Base-by-base conservation (phyloP, 371 early-diverging fungal genomes). In the Mucor mucedo region DNA sequence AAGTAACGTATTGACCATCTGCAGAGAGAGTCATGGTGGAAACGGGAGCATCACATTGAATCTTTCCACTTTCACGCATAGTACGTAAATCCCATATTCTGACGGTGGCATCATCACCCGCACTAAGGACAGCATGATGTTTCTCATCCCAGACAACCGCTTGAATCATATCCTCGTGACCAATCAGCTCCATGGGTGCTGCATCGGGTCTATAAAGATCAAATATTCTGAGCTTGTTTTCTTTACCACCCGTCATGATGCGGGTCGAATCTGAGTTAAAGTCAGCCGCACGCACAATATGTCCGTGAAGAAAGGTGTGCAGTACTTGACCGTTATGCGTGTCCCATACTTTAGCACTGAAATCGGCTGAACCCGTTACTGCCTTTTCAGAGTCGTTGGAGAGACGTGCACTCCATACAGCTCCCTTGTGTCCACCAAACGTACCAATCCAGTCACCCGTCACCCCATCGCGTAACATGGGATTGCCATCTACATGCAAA, bases 391-490 rank as follows among this genome's bases (percentile, higher is more conserved):
- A 88, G 67, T 90, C 89, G 21, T 80, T 76, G 11, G 86, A 87
- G 49, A 95, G 78, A 52, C 89, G 84, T n/a, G 95, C 92, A 65
- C 89, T 88, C 95, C 95, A 93, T 0, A 95, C 94, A 4, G 93
- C 94, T 40, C 93, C 94, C 75, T 95, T 93, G 72, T 95, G 95
- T 14, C 93, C 94, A 63, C 86, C 66, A 63, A 93, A 93, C 8
- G 91, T 92, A 5, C 95, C 95, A 58, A 93, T 89, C 94, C 94
- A 95, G 71, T 95, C 94, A 44, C 95, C 95, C 1, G 95, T 95
- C 35, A 84, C 78, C 14, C 95, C 95, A 62, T 91, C 89, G 60
- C 94, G 83, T 55, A 95, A 74, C 82, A 93, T 93, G 2, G 95
- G 93, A 65, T 90, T 91, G 38, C 91, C 89, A 75, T 95, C 95